Evolutionary conservation across 139 green algal species (phyloP).

Genomic region (Monoraphidium neglectum): DNA sequence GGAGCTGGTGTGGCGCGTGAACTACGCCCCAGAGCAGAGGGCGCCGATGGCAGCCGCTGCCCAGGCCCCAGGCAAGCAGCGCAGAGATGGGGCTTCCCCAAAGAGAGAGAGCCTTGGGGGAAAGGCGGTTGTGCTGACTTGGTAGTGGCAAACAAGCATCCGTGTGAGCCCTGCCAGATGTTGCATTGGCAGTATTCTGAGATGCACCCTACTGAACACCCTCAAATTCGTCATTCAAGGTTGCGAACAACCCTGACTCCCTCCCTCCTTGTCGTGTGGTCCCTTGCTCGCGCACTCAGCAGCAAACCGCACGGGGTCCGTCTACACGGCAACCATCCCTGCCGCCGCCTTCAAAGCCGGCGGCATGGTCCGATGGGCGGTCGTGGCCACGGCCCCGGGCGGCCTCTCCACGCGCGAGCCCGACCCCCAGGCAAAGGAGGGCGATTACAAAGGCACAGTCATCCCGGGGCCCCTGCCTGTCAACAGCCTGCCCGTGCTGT

Average conservation of each 20-base stretch:
- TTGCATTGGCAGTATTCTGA: too few relatives aligned
- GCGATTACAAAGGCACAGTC: constrained; percentile 12
- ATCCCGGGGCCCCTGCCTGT: background rate
- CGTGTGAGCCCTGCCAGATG: too few relatives aligned
- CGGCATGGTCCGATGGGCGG: constrained; percentile 50
- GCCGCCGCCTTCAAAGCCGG: constrained; percentile 29
- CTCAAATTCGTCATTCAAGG: too few relatives aligned
- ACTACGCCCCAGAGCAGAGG: constrained; percentile 27
- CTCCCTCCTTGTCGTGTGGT: background rate
- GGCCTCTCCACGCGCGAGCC: too few relatives aligned
- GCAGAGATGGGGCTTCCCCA: too few relatives aligned
- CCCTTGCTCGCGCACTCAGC: background rate
- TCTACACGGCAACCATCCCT: constrained; percentile 40
- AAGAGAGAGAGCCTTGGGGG: too few relatives aligned
- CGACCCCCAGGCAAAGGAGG: too few relatives aligned
- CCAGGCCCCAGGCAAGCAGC: background rate
- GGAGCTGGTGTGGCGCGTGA: constrained; percentile 8
- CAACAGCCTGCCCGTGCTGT: constrained; percentile 1
- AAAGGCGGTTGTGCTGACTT: constrained; percentile 3
- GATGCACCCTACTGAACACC: too few relatives aligned
- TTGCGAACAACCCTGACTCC: background rate
- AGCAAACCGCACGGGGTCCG: background rate
- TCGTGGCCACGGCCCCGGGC: constrained; percentile 17
- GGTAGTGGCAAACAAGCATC: too few relatives aligned
- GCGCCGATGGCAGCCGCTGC: background rate